Base-by-base conservation (phyloP, 1,284 basidiomycete species). In the Fomitopsis schrenkii region DNA sequence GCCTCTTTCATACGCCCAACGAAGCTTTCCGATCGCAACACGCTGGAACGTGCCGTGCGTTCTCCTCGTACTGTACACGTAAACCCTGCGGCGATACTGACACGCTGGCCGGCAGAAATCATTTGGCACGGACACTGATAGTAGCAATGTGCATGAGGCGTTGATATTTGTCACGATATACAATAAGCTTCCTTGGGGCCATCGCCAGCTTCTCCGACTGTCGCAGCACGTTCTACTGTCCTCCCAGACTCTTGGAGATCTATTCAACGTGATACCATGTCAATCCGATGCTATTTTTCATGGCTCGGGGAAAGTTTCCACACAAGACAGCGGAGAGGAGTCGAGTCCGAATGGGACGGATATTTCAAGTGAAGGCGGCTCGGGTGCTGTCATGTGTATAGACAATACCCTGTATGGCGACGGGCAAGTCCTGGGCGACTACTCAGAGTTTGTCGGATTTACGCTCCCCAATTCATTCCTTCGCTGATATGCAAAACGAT, bases 221-320 rank as follows among this genome's bases (percentile, higher is more conserved):
- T 91, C 90, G 17, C 86, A 87, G 65, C 88, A 91, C 68, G 81
- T 80, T 15, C 69, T 90, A 6, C 70, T 88, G 9, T 85, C 88
- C n/a, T 86, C 84, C 0, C 88, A 93, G 66, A 89, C 84, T 0
- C 79, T 93, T 1, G 80, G 78, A n/a, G 86, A 91, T 64, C 70
- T 93, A 10, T 81, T 81, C 59, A 74, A 80, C 5, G 72, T 75
- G n/a, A 81, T 93, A 33, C 83, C 85, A 14, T 93, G 91, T 67
- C 69, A 77, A 9, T 86, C 84, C 2, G 84, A 83, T 58, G 82
- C 85, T 54, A 72, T 85, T 26, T 80, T 82, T 0, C 65, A 69
- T 28, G 81, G 85, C 63, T 62, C 67, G 19, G 53, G 72, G 10
- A 68, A 74, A 36, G 68, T 70, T n/a, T 66, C 77, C 1, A 78